These are phyloP conservation scores for Dianthus caryophyllus DNA, from an alignment of 148 eudicot genomes.

Conservation along the genomic window DNA sequence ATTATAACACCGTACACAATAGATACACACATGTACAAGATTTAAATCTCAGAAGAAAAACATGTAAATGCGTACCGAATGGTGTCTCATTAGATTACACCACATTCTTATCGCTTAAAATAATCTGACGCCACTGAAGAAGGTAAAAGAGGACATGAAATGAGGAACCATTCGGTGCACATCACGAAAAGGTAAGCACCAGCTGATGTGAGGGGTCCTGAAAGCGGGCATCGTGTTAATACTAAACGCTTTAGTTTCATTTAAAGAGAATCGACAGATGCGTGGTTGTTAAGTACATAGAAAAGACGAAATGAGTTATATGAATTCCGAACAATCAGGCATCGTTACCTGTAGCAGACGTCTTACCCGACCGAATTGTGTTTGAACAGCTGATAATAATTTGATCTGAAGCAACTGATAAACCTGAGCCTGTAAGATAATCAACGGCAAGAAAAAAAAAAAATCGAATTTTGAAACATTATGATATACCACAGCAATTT, in stretches of 20 bases:
- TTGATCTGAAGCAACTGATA: background rate
- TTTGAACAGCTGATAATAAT: background rate
- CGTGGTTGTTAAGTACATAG: background rate
- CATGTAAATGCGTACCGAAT: background rate
- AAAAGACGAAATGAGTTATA: background rate
- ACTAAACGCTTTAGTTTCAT: conserved; percentile 1
- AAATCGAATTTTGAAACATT: background rate
- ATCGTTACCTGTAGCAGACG: background rate
- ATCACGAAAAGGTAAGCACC: no score
- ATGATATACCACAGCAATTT: background rate
- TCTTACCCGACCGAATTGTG: background rate
- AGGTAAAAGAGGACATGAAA: no score
- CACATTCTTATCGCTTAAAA: no score
- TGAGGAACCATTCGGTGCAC: no score
- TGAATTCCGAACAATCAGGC: background rate
- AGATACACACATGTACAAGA: background rate
- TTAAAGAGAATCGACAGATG: background rate
- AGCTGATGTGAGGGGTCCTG: background rate
- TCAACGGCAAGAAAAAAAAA: no score
- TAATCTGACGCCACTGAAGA: no score
- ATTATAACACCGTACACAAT: no score
- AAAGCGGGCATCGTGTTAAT: conserved; percentile 3
- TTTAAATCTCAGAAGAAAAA: background rate
- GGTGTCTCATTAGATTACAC: no score
- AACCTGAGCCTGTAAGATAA: conserved; percentile 5